Conservation (phyloP, 441 rosid species). For the Omphalea diandra region DNA sequence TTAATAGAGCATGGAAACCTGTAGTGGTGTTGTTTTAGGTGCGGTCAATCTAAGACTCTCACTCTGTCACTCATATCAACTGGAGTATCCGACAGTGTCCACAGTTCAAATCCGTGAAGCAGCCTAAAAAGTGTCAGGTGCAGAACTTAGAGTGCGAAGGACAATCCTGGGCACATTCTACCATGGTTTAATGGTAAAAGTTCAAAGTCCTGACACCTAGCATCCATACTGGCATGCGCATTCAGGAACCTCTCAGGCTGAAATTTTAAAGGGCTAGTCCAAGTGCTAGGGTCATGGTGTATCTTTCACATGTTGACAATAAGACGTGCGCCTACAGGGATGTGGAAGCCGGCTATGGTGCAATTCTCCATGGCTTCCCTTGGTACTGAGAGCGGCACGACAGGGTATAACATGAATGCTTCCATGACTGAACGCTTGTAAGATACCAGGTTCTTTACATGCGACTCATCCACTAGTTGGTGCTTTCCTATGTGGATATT, state of each 20-base stretch:
- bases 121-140: conserved; percentile 36
- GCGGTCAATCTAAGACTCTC: conserved; percentile 32
- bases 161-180: conserved; percentile 36
- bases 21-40: conserved; percentile 35
- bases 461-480: conserved; percentile 43
- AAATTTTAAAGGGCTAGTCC: conserved; percentile 42
- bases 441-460: conserved; percentile 40
- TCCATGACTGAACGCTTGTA: conserved; percentile 58
- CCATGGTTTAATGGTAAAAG: conserved; percentile 39
- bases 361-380: conserved; percentile 53
- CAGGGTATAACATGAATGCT: conserved; percentile 49
- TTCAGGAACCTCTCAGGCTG: conserved; percentile 41
- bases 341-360: conserved; percentile 38
- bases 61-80: conserved; percentile 43
- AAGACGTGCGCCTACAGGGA: conserved; percentile 44
- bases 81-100: conserved; percentile 17
- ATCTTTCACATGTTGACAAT: conserved; percentile 53
- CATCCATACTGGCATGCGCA: conserved; percentile 25
- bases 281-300: conserved; percentile 46
- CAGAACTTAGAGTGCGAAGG: conserved; percentile 32
- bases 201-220: conserved; percentile 31
- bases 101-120: conserved; percentile 35
- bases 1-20: conserved; percentile 29
- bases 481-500: conserved; percentile 47
- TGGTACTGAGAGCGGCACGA: conserved; percentile 43